Percentiles rank a stretch among this genome's conserved stretches.
Evolutionary conservation across 2,329 filamentous ascomycete species (phyloP).

Genomic region (Magnaporthiopsis rhizophila): DNA sequence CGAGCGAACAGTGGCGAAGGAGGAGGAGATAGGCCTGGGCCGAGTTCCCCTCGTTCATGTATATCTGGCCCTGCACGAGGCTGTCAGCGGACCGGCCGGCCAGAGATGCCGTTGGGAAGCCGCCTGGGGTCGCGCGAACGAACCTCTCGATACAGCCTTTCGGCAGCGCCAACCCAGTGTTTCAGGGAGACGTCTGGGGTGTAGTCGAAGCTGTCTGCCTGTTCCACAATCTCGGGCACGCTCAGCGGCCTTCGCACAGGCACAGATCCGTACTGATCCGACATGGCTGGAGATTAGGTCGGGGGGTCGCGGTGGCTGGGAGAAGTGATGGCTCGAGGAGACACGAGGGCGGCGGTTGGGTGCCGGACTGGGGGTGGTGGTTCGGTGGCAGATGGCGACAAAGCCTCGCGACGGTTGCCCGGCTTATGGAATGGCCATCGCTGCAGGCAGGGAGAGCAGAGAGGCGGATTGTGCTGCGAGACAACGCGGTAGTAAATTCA

Average conservation of each 20-base stretch:
- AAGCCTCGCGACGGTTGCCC: background rate
- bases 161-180: constrained; percentile 74
- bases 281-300: background rate
- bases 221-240: constrained; percentile 67
- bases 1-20: constrained; percentile 81
- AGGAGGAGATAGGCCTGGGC: constrained; percentile 84
- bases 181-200: constrained; percentile 68
- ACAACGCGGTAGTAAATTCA: background rate
- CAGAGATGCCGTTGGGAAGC: background rate
- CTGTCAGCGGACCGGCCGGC: constrained; percentile 6
- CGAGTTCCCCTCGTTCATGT: constrained; percentile 77
- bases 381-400: background rate
- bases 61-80: constrained; percentile 63
- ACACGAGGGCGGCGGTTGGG: background rate
- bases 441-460: background rate
- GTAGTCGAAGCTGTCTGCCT: constrained; percentile 75
- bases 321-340: background rate
- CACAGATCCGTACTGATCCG: background rate
- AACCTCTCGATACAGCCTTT: constrained; percentile 75
- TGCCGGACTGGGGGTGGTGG: background rate
- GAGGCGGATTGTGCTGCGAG: background rate
- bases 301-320: background rate
- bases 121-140: constrained; percentile 17
- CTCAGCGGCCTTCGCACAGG: constrained; percentile 48
- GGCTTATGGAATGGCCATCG: background rate